These are phyloP conservation scores for Asterophora lycoperdoides DNA, from an alignment of 768 basidiomycete genomes.

Conservation along the genomic window DNA sequence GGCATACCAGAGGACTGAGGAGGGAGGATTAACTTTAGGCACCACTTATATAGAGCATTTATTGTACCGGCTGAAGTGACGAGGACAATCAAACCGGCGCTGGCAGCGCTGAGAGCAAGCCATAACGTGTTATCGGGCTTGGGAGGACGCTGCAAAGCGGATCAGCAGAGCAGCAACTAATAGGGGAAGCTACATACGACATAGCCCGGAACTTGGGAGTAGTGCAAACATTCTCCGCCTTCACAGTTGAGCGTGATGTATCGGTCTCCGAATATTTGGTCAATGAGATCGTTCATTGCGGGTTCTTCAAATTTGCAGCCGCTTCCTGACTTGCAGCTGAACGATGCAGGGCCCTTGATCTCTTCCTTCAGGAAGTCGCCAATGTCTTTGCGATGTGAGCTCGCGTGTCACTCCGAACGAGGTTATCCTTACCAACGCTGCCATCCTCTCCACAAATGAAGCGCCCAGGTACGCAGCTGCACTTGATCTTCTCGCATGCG, in stretches of 20 bases:
- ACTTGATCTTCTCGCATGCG: slow-evolving; percentile 78
- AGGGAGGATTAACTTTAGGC: not conserved
- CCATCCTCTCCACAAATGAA: slow-evolving; percentile 97
- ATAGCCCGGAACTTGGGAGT: slow-evolving; percentile 93
- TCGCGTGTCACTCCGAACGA: not conserved
- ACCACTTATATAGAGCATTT: not conserved
- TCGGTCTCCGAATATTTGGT: slow-evolving; percentile 87
- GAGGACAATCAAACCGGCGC: slow-evolving; percentile 72
- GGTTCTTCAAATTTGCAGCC: slow-evolving; percentile 93
- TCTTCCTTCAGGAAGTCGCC: slow-evolving; percentile 87
- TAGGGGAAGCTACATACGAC: slow-evolving; percentile 39
- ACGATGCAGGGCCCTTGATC: slow-evolving; percentile 87
- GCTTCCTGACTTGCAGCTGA: slow-evolving; percentile 66
- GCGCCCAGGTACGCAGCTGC: slow-evolving; percentile 87
- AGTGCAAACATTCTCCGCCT: slow-evolving; percentile 92
- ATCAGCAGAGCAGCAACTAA: not conserved
- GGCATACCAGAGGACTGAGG: slow-evolving; percentile 80
- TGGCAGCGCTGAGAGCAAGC: slow-evolving; percentile 81
- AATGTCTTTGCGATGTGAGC: slow-evolving; percentile 57
- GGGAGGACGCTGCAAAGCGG: slow-evolving; percentile 51
- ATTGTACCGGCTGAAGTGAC: slow-evolving; percentile 54
- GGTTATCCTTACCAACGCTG: slow-evolving; percentile 60
- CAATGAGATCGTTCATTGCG: slow-evolving; percentile 94
- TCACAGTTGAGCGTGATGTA: slow-evolving; percentile 85
- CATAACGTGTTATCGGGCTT: slow-evolving; percentile 80